A percentile compares a stretch with the other conserved stretches of the same genome.
Evolutionary conservation across 1,139 yeast species (phyloP).

Genomic region (Yamadazyma dushanensis): DNA sequence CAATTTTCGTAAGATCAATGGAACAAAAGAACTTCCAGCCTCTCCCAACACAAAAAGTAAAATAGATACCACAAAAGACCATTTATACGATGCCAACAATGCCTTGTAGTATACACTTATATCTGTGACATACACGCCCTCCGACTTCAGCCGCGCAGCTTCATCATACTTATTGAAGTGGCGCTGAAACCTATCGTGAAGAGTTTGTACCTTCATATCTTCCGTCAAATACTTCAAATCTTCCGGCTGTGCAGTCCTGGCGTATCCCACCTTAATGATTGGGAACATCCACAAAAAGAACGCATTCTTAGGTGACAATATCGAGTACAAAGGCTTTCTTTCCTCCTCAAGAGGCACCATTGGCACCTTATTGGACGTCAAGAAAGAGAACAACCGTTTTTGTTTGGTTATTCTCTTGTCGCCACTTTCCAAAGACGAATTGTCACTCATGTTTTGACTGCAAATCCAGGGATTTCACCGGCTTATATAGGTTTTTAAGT

Average conservation of each 20-base stretch:
- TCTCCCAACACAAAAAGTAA: constrained; percentile 20
- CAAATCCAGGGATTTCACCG: background rate
- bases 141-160: too few relatives aligned
- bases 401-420: constrained; percentile 6
- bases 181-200: constrained; percentile 31
- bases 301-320: constrained; percentile 15
- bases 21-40: constrained; percentile 22
- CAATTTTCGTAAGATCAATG: constrained; percentile 30
- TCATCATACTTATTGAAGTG: constrained; percentile 25
- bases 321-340: constrained; percentile 31
- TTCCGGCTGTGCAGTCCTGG: constrained; percentile 61
- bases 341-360: constrained; percentile 56
- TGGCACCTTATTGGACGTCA: constrained; percentile 36
- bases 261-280: constrained; percentile 60
- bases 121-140: too few relatives aligned
- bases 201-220: constrained; percentile 49
- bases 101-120: constrained; percentile 19
- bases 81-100: constrained; percentile 29
- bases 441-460: constrained; percentile 3
- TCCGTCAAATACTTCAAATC: constrained; percentile 60
- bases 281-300: constrained; percentile 65
- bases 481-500: too few relatives aligned
- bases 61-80: constrained; percentile 25
- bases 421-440: background rate
- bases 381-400: constrained; percentile 15